A percentile compares a stretch with the other conserved stretches of the same genome.
Evolutionary conservation across 1,139 yeast species (phyloP).

Genomic region (Suhomyces bolitotheri): DNA sequence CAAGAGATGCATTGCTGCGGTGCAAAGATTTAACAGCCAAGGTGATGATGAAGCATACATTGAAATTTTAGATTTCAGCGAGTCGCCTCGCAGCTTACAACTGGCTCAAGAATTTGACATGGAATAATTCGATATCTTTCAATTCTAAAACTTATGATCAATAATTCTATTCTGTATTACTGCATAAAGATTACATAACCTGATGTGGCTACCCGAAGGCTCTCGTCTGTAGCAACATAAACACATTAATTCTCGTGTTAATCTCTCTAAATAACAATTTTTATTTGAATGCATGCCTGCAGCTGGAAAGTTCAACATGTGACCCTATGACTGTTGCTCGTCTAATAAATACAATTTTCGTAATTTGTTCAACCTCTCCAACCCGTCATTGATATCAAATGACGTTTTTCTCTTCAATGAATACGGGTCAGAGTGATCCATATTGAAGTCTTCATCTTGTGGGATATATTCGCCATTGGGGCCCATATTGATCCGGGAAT

Average conservation of each 20-base stretch:
- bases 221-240: too few relatives aligned
- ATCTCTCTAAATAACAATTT: too few relatives aligned
- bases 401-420: slow-evolving; percentile 23
- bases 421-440: slow-evolving; percentile 14
- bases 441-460: slow-evolving; percentile 18
- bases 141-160: neutral
- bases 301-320: too few relatives aligned
- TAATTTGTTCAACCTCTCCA: slow-evolving; percentile 36
- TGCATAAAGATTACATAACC: too few relatives aligned
- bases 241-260: too few relatives aligned
- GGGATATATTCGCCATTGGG: slow-evolving; percentile 27
- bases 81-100: slow-evolving; percentile 27
- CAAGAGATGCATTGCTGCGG: slow-evolving; percentile 88
- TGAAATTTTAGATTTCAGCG: slow-evolving; percentile 82
- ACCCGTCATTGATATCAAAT: slow-evolving; percentile 35
- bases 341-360: slow-evolving; percentile 35
- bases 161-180: neutral
- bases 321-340: too few relatives aligned
- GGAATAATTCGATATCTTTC: neutral
- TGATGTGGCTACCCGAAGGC: too few relatives aligned
- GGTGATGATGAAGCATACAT: slow-evolving; percentile 61
- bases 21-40: slow-evolving; percentile 55
- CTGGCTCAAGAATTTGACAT: slow-evolving; percentile 5
- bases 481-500: slow-evolving; percentile 26
- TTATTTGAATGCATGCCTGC: too few relatives aligned